These are phyloP conservation scores for Lipomyces kockii DNA, from an alignment of 805 yeast species.

Conservation along the genomic window DNA sequence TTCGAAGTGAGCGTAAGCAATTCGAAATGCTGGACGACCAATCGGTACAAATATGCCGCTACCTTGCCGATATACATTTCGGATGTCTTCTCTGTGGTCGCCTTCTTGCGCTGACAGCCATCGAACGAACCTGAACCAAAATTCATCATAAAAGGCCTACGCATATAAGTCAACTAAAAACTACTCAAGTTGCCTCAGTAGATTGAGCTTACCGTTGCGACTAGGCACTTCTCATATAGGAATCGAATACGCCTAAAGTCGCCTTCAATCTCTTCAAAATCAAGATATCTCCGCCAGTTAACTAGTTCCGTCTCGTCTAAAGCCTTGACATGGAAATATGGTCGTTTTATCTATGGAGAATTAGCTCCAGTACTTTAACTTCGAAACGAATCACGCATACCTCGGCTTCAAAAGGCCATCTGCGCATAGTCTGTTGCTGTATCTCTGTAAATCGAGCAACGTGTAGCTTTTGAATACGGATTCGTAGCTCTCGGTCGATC, in stretches of 20 bases:
- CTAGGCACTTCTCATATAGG: conserved; percentile 72
- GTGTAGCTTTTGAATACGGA: conserved; percentile 53
- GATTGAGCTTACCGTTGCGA: conserved; percentile 50
- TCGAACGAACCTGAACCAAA: conserved; percentile 72
- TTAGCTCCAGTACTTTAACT: background rate
- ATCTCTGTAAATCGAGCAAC: conserved; percentile 52
- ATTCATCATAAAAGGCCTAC: conserved; percentile 55
- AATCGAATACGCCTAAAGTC: conserved; percentile 45
- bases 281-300: conserved; percentile 68
- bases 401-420: conserved; percentile 75
- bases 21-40: conserved; percentile 40
- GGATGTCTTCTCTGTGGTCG: conserved; percentile 44
- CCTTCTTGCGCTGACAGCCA: conserved; percentile 51
- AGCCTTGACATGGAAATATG: conserved; percentile 58
- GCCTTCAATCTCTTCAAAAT: conserved; percentile 53
- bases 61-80: conserved; percentile 59
- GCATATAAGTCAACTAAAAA: conserved; percentile 5
- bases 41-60: conserved; percentile 44
- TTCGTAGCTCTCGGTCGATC: conserved; percentile 49
- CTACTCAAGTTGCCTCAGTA: background rate
- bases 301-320: conserved; percentile 51
- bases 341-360: conserved; percentile 51
- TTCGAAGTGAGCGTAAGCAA: conserved; percentile 44
- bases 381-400: conserved; percentile 6
- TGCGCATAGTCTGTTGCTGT: conserved; percentile 57